Percentiles rank a stretch among this genome's conserved stretches.
These are phyloP conservation scores for Myxozyma neotropica DNA, from an alignment of 805 yeast genomes.

Conservation along the genomic window DNA sequence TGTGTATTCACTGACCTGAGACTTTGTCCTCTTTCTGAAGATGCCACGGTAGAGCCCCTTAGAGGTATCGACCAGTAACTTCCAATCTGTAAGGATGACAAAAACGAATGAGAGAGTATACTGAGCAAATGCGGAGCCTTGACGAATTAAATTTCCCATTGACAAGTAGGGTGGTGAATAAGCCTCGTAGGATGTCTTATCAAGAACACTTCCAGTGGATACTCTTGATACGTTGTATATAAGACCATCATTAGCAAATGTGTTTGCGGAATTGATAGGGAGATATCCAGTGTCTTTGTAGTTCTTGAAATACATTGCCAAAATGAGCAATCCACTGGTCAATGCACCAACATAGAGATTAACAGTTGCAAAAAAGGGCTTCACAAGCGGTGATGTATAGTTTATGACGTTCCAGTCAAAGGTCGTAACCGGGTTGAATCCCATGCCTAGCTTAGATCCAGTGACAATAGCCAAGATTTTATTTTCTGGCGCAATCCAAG, in stretches of 20 bases:
- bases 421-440: constrained; percentile 63
- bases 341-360: constrained; percentile 48
- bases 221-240: constrained; percentile 55
- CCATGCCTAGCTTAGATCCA: constrained; percentile 66
- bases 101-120: constrained; percentile 57
- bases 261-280: constrained; percentile 54
- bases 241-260: constrained; percentile 55
- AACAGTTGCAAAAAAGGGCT: constrained; percentile 42
- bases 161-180: constrained; percentile 62
- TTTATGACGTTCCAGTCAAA: constrained; percentile 47
- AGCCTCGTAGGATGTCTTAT: constrained; percentile 51
- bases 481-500: constrained; percentile 61
- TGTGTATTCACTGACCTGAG: neutral
- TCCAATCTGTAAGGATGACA: constrained; percentile 48
- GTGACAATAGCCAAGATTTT: constrained; percentile 63
- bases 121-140: constrained; percentile 55
- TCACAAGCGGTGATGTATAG: constrained; percentile 39
- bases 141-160: constrained; percentile 56
- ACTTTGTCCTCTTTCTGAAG: constrained; percentile 29
- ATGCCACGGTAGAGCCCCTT: neutral
- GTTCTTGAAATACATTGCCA: constrained; percentile 57
- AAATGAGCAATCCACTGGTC: constrained; percentile 53
- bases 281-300: constrained; percentile 58
- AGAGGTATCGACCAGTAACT: constrained; percentile 1
- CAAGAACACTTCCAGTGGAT: constrained; percentile 48